These are phyloP conservation scores for Rhizopus arrhizus DNA, from an alignment of 371 early-diverging fungal species.

Conservation along the genomic window DNA sequence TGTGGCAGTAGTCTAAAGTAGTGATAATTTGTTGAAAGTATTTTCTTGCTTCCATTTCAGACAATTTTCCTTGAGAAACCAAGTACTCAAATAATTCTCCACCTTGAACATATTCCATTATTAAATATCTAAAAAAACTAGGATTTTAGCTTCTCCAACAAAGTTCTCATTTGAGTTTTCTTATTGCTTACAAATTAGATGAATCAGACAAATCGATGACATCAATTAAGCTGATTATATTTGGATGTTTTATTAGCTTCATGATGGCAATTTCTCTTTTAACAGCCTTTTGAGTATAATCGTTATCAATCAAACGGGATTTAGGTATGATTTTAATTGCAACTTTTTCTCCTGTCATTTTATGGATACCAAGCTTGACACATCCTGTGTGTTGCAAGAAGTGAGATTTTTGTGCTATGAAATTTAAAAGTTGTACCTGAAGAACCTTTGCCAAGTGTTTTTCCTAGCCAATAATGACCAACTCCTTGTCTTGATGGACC, in stretches of 20 bases:
- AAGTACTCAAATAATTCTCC: conserved; percentile 96
- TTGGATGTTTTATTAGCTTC: conserved; percentile 90
- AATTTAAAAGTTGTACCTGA: conserved; percentile 60
- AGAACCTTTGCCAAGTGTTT: conserved; percentile 80
- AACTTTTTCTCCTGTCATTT: conserved; percentile 74
- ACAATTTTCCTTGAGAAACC: conserved; percentile 83
- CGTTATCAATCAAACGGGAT: conserved; percentile 59
- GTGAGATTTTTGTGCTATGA: neutral
- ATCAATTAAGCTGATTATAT: conserved; percentile 86
- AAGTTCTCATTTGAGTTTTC: neutral
- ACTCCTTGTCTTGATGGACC: conserved; percentile 56
- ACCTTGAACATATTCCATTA: conserved; percentile 97
- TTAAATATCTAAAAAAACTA: conserved; percentile 68
- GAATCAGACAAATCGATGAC: conserved; percentile 74
- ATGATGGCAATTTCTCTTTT: conserved; percentile 94
- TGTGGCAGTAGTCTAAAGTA: conserved; percentile 93
- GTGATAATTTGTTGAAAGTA: conserved; percentile 96
- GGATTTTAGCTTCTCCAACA: neutral
- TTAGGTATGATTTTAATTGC: conserved; percentile 90
- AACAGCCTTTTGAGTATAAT: conserved; percentile 75
- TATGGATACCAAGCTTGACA: conserved; percentile 79
- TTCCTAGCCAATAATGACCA: conserved; percentile 79
- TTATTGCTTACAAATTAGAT: conserved; percentile 65
- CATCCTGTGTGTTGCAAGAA: conserved; percentile 53
- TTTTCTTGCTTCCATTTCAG: conserved; percentile 83